Evolutionary conservation across 495 filamentous ascomycete genomes (phyloP), one percentile per base, ranked within the genome.

Genomic region (Hyaloscypha bicolor): DNA sequence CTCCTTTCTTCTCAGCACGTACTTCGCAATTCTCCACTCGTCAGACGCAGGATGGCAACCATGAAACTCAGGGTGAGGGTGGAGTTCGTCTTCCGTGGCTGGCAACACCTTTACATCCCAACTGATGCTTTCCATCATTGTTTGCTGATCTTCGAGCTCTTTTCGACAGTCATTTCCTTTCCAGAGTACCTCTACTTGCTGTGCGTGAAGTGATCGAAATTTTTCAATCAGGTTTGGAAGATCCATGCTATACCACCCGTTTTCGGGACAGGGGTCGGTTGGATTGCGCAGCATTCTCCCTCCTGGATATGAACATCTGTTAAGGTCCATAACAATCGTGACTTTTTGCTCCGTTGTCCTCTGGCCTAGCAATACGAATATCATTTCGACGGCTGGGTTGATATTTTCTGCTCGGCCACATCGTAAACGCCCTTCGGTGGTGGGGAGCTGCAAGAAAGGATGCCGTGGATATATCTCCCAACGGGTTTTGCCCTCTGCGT

Each of bases 1-100:
- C 58, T 60, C 58, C 33, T 60, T 60, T 60, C 58, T 60, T 19
- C 32, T 60, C 32, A 60, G 31, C 6, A 60, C 33, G 58, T 42
- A 60, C 58, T 60, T 60, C 9, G 58, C 58, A 60, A 60, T 60
- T 60, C 58, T 60, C 58, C 58, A 60, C 58, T 60, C 58, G 11
- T 39, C 32, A 60, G 30, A 37, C 37, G 32, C 32, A 35, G 31
- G 32, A 60, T 60, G 58, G 32, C 58, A 60, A 60, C 58, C 29
- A 39, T 60, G 58, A 21, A 37, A 35, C 33, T 60, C 58, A 25
- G 58, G 58, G 58, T 39, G 25, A 37, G 32, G 58, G 33, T 60
- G 31, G 37, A 60, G 58, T 60, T 39, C 58, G 31, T 60, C 58
- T 37, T 60, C 30, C 58, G 29, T 60, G 6, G 58, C 29, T 60